These are phyloP conservation scores for Phaeotremella skinneri DNA, from an alignment of 768 basidiomycete genomes.

Conservation along the genomic window DNA sequence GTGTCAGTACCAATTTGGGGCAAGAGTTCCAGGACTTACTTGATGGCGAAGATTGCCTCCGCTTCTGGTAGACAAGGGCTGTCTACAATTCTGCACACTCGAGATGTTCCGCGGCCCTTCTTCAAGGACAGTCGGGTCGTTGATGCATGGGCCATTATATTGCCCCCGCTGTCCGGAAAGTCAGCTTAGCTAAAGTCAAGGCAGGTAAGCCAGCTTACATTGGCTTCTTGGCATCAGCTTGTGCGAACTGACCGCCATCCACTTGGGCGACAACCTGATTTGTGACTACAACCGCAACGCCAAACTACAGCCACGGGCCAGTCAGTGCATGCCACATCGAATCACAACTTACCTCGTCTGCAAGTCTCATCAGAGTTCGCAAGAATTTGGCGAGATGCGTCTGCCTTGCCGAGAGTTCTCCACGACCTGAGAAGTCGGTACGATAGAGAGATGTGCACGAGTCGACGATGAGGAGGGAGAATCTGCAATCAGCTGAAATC, in stretches of 20 bases:
- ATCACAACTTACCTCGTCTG: conserved; percentile 77
- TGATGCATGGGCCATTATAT: conserved; percentile 98
- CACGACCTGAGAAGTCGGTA: conserved; percentile 91
- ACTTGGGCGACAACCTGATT: conserved; percentile 99
- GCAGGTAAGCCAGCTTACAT: conserved; percentile 55
- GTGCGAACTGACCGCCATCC: conserved; percentile 85
- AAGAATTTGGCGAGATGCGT: conserved; percentile 95
- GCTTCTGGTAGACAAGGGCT: conserved; percentile 96
- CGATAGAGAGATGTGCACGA: conserved; percentile 94
- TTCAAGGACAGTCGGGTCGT: conserved; percentile 91
- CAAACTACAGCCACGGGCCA: conserved; percentile 63
- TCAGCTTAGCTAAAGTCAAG: conserved; percentile 13
- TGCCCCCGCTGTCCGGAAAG: conserved; percentile 63
- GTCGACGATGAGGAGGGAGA: conserved; percentile 93
- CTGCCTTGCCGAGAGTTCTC: conserved; percentile 91
- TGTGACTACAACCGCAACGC: conserved; percentile 93
- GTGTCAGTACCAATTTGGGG: conserved; percentile 10
- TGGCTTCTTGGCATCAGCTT: conserved; percentile 92
- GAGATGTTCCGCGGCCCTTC: conserved; percentile 86
- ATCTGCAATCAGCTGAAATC: conserved; percentile 57
- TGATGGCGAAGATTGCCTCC: conserved; percentile 90
- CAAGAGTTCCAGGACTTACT: conserved; percentile 42
- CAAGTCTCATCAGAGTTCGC: conserved; percentile 83
- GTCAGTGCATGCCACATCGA: not conserved
- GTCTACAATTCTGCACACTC: conserved; percentile 96